A percentile compares a stretch with the other conserved stretches of the same genome.
Evolutionary conservation across 169 alveolate genomes (phyloP).

Genomic region (Plasmodium gonderi): DNA sequence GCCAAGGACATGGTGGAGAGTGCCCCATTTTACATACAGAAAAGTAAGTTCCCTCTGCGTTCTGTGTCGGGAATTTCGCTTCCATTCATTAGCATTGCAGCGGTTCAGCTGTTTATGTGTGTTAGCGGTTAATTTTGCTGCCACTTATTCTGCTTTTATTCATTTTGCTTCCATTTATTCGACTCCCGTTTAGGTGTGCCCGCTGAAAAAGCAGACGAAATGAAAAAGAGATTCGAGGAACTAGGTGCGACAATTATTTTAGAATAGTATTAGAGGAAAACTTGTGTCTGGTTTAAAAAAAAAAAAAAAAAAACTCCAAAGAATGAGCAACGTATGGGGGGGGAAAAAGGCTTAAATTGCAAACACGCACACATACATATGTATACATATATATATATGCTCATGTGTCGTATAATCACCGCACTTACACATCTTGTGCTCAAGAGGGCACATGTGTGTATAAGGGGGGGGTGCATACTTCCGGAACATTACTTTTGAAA

Average conservation of each 20-base stretch:
- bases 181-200: constrained; percentile 75
- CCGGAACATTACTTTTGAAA: not conserved
- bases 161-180: not conserved
- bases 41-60: constrained; percentile 56
- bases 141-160: not conserved
- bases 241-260: constrained; percentile 86
- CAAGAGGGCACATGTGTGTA: not conserved
- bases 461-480: not conserved
- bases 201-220: constrained; percentile 85
- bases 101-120: no score
- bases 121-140: not conserved
- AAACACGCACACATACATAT: no score
- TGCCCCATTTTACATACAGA: constrained; percentile 83
- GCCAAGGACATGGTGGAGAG: constrained; percentile 88
- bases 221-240: constrained; percentile 82
- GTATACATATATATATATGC: not conserved
- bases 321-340: not conserved
- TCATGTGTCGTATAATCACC: not conserved
- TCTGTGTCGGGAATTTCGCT: not conserved
- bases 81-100: no score
- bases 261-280: constrained; percentile 25
- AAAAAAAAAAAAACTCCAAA: not conserved
- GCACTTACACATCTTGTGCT: no score
- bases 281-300: constrained; percentile 19
- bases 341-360: no score